Percentiles rank a stretch among this genome's conserved stretches.
phyloP scores from a whole-genome alignment of 2,329 filamentous ascomycete species.

The Fusarium odoratissimum region DNA sequence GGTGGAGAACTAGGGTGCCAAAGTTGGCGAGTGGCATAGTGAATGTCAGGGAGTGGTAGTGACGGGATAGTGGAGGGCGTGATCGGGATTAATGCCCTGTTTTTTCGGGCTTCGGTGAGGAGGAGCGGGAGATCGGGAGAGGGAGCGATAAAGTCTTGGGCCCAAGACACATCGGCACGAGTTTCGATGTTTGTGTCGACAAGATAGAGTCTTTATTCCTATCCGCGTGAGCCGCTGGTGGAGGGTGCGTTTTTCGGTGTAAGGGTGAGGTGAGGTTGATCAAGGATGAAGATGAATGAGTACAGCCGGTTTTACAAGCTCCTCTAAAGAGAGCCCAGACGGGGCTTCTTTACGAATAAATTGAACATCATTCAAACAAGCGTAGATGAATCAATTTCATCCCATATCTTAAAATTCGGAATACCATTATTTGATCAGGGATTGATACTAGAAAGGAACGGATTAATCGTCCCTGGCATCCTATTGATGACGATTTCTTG shows the following conservation, averaged over 20 bases:
- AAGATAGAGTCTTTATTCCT: not conserved
- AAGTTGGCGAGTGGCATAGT: conserved; percentile 64
- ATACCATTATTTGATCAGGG: not conserved
- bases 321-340: not conserved
- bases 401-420: not conserved
- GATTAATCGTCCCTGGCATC: too few relatives aligned
- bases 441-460: too few relatives aligned
- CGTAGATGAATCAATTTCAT: not conserved
- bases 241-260: conserved; percentile 17
- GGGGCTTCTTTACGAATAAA: not conserved
- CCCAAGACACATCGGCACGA: conserved; percentile 13
- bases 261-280: conserved; percentile 6
- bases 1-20: conserved; percentile 62
- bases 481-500: not conserved
- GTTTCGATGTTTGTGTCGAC: not conserved
- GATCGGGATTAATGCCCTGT: conserved; percentile 18
- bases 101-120: not conserved
- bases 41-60: not conserved
- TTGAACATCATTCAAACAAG: not conserved
- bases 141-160: conserved; percentile 1
- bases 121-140: not conserved
- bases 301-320: not conserved
- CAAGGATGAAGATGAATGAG: not conserved
- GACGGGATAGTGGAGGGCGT: not conserved
- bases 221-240: conserved; percentile 32